phyloP scores from a whole-genome alignment of 306 rosid genomes.

The Trifolium repens region DNA sequence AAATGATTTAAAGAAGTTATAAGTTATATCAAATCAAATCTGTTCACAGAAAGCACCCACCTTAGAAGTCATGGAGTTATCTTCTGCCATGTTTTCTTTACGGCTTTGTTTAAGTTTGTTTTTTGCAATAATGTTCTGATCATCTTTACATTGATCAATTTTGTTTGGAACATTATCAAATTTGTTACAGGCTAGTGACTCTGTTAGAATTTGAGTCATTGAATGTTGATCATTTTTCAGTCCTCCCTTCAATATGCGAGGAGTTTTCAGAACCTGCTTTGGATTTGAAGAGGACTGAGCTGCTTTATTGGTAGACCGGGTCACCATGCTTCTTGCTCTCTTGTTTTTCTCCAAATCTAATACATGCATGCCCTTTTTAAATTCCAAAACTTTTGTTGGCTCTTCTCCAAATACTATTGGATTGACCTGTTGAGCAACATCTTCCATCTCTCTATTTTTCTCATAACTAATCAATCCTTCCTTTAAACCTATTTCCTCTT shows the following conservation, averaged over 20 bases:
- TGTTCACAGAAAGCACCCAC: conserved; percentile 38
- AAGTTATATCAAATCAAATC: conserved; percentile 1
- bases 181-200: conserved; percentile 41
- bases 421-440: conserved; percentile 41
- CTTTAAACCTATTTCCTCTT: conserved; percentile 25
- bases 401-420: conserved; percentile 37
- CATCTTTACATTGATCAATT: conserved; percentile 36
- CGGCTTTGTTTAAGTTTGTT: conserved; percentile 47
- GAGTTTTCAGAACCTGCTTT: conserved; percentile 43
- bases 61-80: conserved; percentile 43
- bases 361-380: conserved; percentile 5
- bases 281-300: conserved; percentile 34
- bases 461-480: conserved; percentile 5
- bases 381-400: conserved; percentile 33
- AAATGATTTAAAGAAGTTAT: not conserved
- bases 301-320: conserved; percentile 29
- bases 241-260: conserved; percentile 43
- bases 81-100: conserved; percentile 34
- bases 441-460: conserved; percentile 35
- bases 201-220: conserved; percentile 40
- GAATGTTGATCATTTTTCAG: conserved; percentile 34
- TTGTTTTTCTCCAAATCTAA: conserved; percentile 44
- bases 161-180: conserved; percentile 33
- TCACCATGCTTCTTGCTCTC: conserved; percentile 34
- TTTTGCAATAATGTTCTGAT: conserved; percentile 38